Evolutionary conservation across 2,329 filamentous ascomycete species (phyloP).

Genomic region (Ceratocystis ficicola): DNA sequence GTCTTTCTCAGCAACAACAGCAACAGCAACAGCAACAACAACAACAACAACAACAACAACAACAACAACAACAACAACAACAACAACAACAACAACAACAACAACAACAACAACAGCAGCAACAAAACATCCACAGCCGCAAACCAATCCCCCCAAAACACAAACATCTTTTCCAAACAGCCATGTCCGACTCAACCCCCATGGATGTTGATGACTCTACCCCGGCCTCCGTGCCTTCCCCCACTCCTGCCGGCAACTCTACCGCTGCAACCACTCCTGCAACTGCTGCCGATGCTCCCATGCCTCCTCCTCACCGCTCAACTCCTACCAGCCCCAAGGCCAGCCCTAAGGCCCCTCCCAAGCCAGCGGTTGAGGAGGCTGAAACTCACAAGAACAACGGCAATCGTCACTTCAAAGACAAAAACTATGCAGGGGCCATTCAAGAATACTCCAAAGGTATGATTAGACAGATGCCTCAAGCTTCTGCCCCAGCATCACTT

Average conservation of each 20-base stretch:
- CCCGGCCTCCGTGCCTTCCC: constrained; percentile 39
- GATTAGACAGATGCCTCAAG: constrained; percentile 6
- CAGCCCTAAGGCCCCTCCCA: constrained; percentile 47
- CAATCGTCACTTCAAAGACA: constrained; percentile 95
- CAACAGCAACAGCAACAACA: constrained; percentile 8
- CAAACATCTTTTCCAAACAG: constrained; percentile 40
- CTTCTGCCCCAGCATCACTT: neutral
- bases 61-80: too few relatives aligned
- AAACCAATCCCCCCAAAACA: constrained; percentile 8
- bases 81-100: constrained; percentile 14
- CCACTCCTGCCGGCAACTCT: neutral
- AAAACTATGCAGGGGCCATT: constrained; percentile 77
- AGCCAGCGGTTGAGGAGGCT: constrained; percentile 56
- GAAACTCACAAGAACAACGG: constrained; percentile 86
- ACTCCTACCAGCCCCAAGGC: constrained; percentile 39
- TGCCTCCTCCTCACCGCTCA: constrained; percentile 60
- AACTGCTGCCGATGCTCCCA: constrained; percentile 34
- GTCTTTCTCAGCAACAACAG: constrained; percentile 18
- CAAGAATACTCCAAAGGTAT: constrained; percentile 89
- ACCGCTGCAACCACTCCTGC: constrained; percentile 31
- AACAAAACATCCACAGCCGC: neutral
- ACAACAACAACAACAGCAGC: constrained; percentile 3
- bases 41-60: neutral
- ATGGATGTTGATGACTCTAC: constrained; percentile 67
- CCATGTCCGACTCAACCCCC: constrained; percentile 49